A percentile compares a stretch with the other conserved stretches of the same genome.
phyloP scores from a whole-genome alignment of 2,329 filamentous ascomycete species.

The Alternaria gansuensis region DNA sequence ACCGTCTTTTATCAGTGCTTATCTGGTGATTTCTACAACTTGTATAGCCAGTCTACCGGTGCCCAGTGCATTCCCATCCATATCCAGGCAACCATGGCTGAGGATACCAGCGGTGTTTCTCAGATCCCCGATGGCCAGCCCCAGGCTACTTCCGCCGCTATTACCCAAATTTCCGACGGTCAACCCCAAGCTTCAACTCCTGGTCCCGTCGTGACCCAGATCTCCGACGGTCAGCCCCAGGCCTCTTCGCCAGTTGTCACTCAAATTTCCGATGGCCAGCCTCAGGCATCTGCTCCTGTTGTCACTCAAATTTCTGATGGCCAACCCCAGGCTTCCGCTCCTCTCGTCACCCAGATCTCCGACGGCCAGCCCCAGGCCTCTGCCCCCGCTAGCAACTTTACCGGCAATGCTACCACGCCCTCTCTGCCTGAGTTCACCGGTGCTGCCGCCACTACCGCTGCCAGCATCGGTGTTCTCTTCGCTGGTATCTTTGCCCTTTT shows the following conservation, averaged over 20 bases:
- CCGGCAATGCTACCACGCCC: conserved; percentile 25
- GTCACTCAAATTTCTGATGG: conserved; percentile 43
- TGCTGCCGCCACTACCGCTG: conserved; percentile 36
- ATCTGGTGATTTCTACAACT: conserved; percentile 80
- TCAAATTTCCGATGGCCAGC: conserved; percentile 41
- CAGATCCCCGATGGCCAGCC: conserved; percentile 46
- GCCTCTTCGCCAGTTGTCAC: conserved; percentile 30
- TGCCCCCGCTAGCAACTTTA: conserved; percentile 21
- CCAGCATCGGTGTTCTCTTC: conserved; percentile 38
- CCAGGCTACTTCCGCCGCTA: conserved; percentile 28
- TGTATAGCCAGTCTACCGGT: conserved; percentile 77
- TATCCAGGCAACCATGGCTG: conserved; percentile 33
- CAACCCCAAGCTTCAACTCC: conserved; percentile 30
- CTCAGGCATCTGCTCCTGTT: conserved; percentile 22
- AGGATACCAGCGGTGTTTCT: conserved; percentile 26
- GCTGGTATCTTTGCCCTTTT: conserved; percentile 43
- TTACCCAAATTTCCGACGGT: conserved; percentile 42
- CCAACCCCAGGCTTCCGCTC: conserved; percentile 28
- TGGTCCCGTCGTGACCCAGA: conserved; percentile 35
- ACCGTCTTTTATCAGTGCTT: conserved; percentile 78
- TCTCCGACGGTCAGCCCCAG: conserved; percentile 38
- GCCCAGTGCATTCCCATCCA: conserved; percentile 67
- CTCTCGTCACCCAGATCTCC: conserved; percentile 26
- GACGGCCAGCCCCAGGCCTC: conserved; percentile 36
- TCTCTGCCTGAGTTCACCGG: conserved; percentile 41